Evolutionary conservation across 257 asterid species (phyloP).

Genomic region (Misopates orontium): DNA sequence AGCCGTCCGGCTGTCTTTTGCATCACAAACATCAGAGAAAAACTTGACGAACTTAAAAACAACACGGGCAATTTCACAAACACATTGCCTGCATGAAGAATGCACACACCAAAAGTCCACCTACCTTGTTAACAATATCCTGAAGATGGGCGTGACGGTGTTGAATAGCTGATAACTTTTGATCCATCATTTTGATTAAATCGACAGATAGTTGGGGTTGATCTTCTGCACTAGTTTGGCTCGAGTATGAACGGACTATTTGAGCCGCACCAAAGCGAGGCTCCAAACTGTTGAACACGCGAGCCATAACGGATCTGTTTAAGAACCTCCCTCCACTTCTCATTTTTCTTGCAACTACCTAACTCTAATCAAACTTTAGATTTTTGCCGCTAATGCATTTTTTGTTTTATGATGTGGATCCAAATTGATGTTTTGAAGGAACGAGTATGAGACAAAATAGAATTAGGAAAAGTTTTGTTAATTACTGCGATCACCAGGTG

Average conservation of each 20-base stretch:
- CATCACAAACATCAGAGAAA: conserved; percentile 24
- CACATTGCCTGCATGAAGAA: neutral
- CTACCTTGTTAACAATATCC: conserved; percentile 57
- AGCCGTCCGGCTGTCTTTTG: conserved; percentile 73
- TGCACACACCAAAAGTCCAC: neutral
- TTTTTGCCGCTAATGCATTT: too few relatives aligned
- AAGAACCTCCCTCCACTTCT: too few relatives aligned
- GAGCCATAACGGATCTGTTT: too few relatives aligned
- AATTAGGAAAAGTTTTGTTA: too few relatives aligned
- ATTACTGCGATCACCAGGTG: too few relatives aligned
- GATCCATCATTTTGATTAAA: conserved; percentile 80
- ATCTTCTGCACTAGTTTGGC: conserved; percentile 33
- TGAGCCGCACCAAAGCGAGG: too few relatives aligned
- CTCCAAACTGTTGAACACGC: too few relatives aligned
- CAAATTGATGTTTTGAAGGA: too few relatives aligned
- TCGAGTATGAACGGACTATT: conserved; percentile 32
- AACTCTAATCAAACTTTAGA: too few relatives aligned
- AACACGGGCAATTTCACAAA: neutral
- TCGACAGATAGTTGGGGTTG: conserved; percentile 67
- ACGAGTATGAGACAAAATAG: too few relatives aligned
- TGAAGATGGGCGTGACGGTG: conserved; percentile 61
- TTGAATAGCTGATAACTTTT: conserved; percentile 61
- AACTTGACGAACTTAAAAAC: neutral
- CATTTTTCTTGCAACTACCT: too few relatives aligned
- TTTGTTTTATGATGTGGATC: too few relatives aligned